Evolutionary conservation across 2,329 filamentous ascomycete species (phyloP).

Genomic region (Colletotrichum lindemuthianum): DNA sequence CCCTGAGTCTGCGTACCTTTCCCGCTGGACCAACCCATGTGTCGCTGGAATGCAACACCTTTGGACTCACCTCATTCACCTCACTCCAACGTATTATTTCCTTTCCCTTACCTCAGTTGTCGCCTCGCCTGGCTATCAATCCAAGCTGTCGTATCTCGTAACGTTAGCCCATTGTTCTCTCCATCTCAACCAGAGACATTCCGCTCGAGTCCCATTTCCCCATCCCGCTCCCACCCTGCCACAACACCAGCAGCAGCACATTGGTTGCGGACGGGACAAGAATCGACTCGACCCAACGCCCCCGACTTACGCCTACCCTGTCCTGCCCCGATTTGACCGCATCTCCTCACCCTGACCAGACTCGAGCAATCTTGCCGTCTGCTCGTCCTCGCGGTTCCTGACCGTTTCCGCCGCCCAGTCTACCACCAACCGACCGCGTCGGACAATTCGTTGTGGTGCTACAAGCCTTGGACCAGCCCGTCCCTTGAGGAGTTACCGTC

Average conservation of each 20-base stretch:
- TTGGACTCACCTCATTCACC: too few species aligned
- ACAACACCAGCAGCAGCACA: constrained; percentile 25
- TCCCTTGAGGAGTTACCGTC: too few species aligned
- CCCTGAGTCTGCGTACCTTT: too few species aligned
- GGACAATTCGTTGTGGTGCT: too few species aligned
- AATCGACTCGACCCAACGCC: constrained; percentile 8
- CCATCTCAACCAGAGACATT: constrained; percentile 32
- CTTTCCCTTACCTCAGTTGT: constrained; percentile 1
- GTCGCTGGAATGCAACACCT: constrained; percentile 21
- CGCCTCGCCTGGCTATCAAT: background rate
- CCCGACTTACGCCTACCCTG: constrained; percentile 19
- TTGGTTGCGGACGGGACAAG: constrained; percentile 8
- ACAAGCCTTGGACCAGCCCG: too few species aligned
- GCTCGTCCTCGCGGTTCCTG: background rate
- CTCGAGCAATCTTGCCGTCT: constrained; percentile 10
- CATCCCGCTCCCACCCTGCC: constrained; percentile 33
- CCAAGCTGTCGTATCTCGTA: background rate
- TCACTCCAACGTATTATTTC: background rate
- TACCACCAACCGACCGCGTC: too few species aligned
- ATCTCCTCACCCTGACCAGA: constrained; percentile 22
- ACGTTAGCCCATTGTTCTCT: constrained; percentile 19
- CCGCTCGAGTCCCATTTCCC: constrained; percentile 31
- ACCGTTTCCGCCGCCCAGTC: too few species aligned
- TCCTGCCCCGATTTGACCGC: constrained; percentile 12
- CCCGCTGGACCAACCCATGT: background rate